These are phyloP conservation scores for Rhizophagus clarus DNA, from an alignment of 192 early-diverging fungal species.

Conservation along the genomic window DNA sequence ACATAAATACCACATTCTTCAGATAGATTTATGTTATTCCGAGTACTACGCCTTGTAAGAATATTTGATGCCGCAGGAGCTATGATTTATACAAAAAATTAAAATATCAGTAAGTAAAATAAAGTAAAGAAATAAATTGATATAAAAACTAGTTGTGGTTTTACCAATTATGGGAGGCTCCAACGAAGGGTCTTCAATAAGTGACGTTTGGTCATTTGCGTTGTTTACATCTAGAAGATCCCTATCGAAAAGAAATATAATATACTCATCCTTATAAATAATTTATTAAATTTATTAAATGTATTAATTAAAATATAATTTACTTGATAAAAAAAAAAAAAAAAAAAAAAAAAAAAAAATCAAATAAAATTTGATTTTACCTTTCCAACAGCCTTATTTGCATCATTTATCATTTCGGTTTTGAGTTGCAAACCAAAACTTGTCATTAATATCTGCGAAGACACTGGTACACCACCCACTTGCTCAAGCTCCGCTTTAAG, in stretches of 20 bases:
- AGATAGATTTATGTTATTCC: neutral
- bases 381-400: constrained; percentile 44
- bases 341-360: neutral
- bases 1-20: constrained; percentile 10
- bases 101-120: too few relatives aligned
- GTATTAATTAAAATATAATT: constrained; percentile 5
- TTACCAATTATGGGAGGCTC: constrained; percentile 41
- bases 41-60: neutral
- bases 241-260: constrained; percentile 54
- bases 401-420: constrained; percentile 47
- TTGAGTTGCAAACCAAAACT: constrained; percentile 51
- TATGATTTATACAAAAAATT: constrained; percentile 5
- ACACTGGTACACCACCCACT: constrained; percentile 44
- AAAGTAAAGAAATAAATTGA: constrained; percentile 4
- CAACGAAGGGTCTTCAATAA: constrained; percentile 45
- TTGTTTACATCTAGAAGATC: constrained; percentile 50
- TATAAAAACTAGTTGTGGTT: neutral
- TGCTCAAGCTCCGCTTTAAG: constrained; percentile 43
- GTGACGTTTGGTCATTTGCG: constrained; percentile 41
- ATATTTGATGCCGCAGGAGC: neutral
- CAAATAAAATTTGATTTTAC: constrained; percentile 32
- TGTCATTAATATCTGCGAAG: constrained; percentile 58
- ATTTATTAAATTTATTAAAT: neutral
- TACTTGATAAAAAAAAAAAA: neutral
- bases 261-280: constrained; percentile 49